These are phyloP conservation scores for Lichtheimia ramosa DNA, from an alignment of 371 early-diverging fungal species.

Conservation along the genomic window DNA sequence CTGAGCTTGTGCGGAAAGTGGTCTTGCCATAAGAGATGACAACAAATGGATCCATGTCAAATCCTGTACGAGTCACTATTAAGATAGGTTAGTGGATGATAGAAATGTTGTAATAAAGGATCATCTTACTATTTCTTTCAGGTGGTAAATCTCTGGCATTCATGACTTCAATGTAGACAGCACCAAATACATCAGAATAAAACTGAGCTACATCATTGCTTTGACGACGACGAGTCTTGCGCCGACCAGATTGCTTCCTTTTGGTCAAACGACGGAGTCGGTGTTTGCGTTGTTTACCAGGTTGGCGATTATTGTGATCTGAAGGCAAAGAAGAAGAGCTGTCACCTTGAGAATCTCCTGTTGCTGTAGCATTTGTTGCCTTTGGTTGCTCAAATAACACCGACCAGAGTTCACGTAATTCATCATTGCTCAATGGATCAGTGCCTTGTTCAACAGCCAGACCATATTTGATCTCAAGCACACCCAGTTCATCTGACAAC, in stretches of 20 bases:
- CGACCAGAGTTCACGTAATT: slow-evolving; percentile 7
- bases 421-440: not conserved
- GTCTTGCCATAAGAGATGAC: slow-evolving; percentile 70
- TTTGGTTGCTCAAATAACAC: not conserved
- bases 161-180: slow-evolving; percentile 64
- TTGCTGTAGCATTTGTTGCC: not conserved
- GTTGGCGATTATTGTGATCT: not conserved
- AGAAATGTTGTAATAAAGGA: no score
- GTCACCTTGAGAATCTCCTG: not conserved
- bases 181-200: slow-evolving; percentile 49
- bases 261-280: slow-evolving; percentile 1
- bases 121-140: slow-evolving; percentile 42
- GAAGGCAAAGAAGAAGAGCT: slow-evolving; percentile 9
- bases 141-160: slow-evolving; percentile 65
- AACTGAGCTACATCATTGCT: slow-evolving; percentile 27
- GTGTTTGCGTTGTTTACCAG: not conserved
- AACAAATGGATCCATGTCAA: slow-evolving; percentile 88
- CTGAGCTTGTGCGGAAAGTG: slow-evolving; percentile 69
- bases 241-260: slow-evolving; percentile 6
- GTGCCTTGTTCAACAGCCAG: not conserved
- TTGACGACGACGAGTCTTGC: slow-evolving; percentile 8
- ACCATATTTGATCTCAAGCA: slow-evolving; percentile 8
- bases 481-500: not conserved
- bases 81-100: not conserved
- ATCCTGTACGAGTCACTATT: slow-evolving; percentile 57